Evolutionary conservation across 2,329 filamentous ascomycete genomes (phyloP).

Genomic region (Chrysoporthe cubensis): DNA sequence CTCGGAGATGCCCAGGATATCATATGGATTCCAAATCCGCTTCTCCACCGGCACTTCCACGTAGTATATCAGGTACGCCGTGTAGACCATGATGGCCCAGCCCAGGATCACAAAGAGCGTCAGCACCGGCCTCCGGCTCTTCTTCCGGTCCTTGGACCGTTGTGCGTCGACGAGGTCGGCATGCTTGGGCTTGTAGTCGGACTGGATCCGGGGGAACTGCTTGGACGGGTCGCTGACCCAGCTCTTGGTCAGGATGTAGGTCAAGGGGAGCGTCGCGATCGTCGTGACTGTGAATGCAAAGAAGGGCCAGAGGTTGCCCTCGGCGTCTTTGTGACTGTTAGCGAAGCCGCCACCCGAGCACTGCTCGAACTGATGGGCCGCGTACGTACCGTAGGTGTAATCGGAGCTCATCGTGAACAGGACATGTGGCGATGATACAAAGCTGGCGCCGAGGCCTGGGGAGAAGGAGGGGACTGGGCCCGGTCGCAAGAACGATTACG

Average conservation of each 20-base stretch:
- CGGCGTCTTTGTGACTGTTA: constrained; percentile 64
- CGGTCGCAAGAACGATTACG: constrained; percentile 1
- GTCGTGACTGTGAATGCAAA: constrained; percentile 91
- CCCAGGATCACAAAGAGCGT: constrained; percentile 75
- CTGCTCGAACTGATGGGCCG: background rate
- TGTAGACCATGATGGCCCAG: constrained; percentile 83
- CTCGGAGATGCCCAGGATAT: constrained; percentile 85
- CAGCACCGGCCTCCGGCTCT: constrained; percentile 86
- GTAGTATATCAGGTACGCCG: constrained; percentile 87
- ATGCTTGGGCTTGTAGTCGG: constrained; percentile 81
- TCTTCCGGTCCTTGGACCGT: constrained; percentile 84
- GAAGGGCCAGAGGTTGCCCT: constrained; percentile 98
- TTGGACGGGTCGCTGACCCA: constrained; percentile 72
- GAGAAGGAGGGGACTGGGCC: constrained; percentile 6
- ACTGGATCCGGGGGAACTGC: constrained; percentile 80
- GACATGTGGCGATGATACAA: constrained; percentile 31
- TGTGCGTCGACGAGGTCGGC: constrained; percentile 80
- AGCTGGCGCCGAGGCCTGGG: constrained; percentile 3
- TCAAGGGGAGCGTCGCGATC: constrained; percentile 87
- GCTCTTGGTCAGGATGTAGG: constrained; percentile 83
- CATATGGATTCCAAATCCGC: constrained; percentile 96
- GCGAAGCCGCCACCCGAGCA: background rate
- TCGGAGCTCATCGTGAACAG: constrained; percentile 78
- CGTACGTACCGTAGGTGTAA: constrained; percentile 73
- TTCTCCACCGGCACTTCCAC: constrained; percentile 67